A percentile compares a stretch with the other conserved stretches of the same genome.
Evolutionary conservation across 2,329 filamentous ascomycete species (phyloP).

Genomic region (Gaeumannomyces sp.): DNA sequence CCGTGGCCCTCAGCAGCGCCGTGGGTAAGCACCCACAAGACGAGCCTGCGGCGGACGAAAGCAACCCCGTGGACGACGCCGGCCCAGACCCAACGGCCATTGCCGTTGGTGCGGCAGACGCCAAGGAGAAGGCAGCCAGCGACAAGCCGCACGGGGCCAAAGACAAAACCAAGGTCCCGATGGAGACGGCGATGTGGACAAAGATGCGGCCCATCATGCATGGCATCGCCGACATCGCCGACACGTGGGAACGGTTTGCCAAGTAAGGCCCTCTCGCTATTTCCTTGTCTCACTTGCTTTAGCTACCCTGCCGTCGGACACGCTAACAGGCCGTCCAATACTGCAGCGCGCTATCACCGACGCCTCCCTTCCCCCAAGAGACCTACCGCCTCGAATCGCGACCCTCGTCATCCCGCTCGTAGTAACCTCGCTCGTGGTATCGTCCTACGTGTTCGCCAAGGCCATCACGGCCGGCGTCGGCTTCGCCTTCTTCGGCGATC

Average conservation of each 20-base stretch:
- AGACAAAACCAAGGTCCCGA: conserved; percentile 73
- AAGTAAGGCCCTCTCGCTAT: conserved; percentile 29
- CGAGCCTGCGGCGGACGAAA: conserved; percentile 24
- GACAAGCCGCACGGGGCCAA: conserved; percentile 42
- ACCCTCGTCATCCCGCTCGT: conserved; percentile 45
- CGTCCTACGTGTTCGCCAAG: conserved; percentile 58
- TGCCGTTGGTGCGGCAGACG: conserved; percentile 31
- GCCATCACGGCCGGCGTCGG: conserved; percentile 61
- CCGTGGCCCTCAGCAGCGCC: conserved; percentile 67
- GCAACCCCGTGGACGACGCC: conserved; percentile 29
- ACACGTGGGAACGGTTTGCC: conserved; percentile 45
- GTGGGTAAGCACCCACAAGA: conserved; percentile 68
- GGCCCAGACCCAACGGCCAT: conserved; percentile 31
- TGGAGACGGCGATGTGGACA: conserved; percentile 70
- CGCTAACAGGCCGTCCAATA: conserved; percentile 13
- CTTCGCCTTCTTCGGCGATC: conserved; percentile 74
- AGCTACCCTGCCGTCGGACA: not conserved
- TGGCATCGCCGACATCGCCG: conserved; percentile 37
- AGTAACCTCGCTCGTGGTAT: conserved; percentile 45
- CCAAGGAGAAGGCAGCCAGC: conserved; percentile 39
- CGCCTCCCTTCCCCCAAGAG: conserved; percentile 52
- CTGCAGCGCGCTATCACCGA: conserved; percentile 52
- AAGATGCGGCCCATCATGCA: conserved; percentile 70
- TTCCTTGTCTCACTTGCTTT: not conserved
- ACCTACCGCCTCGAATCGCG: conserved; percentile 50